Evolutionary conservation across 108 stramenopile species (phyloP).

Genomic region (Pseudonitzschia pungens): DNA sequence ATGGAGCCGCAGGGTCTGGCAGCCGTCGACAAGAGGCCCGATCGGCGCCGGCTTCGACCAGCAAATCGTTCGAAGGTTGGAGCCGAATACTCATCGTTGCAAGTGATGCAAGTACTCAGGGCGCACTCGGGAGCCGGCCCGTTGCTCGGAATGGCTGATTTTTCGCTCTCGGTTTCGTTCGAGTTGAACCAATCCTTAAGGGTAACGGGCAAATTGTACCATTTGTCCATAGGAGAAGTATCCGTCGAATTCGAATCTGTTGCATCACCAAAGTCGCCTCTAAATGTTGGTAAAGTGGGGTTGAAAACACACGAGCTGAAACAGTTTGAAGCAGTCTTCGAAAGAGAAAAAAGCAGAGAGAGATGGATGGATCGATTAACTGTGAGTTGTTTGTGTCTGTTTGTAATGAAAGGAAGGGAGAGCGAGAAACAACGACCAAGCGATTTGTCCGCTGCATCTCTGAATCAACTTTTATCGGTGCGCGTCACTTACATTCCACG

Average conservation of each 20-base stretch:
- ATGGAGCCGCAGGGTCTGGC: slow-evolving; percentile 37
- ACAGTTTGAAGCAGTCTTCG: slow-evolving; percentile 9
- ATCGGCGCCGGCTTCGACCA: slow-evolving; percentile 48
- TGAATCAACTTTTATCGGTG: not conserved
- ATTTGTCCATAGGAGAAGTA: not conserved
- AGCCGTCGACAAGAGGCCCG: slow-evolving; percentile 44
- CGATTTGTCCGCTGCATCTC: not conserved
- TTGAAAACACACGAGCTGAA: slow-evolving; percentile 20
- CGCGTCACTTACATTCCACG: slow-evolving; percentile 14
- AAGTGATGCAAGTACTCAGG: slow-evolving; percentile 46
- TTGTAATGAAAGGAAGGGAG: not conserved
- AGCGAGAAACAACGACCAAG: not conserved
- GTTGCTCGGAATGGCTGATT: slow-evolving; percentile 31
- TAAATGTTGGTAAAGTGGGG: slow-evolving; percentile 2
- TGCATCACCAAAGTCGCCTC: not conserved
- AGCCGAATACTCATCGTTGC: slow-evolving; percentile 50
- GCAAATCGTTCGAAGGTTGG: slow-evolving; percentile 40
- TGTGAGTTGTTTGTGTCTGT: slow-evolving; percentile 13
- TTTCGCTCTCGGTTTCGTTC: not conserved
- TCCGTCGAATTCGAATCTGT: not conserved
- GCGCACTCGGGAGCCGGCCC: slow-evolving; percentile 45
- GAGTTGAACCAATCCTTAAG: not conserved
- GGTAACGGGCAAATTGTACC: not conserved
- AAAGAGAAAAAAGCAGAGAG: not conserved
- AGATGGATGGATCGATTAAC: not conserved